Evolutionary conservation across 495 filamentous ascomycete species (phyloP), one percentile per base, ranked within the genome.

Genomic region (Penicillium malachiteum): DNA sequence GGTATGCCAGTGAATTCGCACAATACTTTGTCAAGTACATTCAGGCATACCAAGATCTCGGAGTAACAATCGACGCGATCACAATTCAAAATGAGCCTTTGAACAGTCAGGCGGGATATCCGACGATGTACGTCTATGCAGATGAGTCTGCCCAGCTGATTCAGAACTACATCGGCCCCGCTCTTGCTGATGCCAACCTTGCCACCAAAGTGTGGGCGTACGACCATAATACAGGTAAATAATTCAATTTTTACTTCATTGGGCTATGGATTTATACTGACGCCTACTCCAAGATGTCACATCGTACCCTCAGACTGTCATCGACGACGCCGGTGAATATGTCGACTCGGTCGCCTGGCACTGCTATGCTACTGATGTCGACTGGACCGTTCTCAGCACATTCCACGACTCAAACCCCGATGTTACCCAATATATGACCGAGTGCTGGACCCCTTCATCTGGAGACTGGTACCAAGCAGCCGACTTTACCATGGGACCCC

Each of bases 21-120:
- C 64, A 82, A 51, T 84, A 84, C 64, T 84, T 83, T 50, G 75
- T 79, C 33, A 78, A 78, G 61, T 84, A 84, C 58, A 72, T 84
- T 40, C 71, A 84, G 49, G 77, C 80, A 3, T 84, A 70, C 57
- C 52, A 65, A 31, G 53, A 57, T 5, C 61, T 67, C 7, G 81
- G 80, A 0, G 76, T 71, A 8, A 67, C 54, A 9, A 67, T 84
- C 45, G 76, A 84, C 44, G 81, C 79, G 11, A 77, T 84, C 55
- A 81, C 77, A 17, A 73, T 83, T 39, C 78, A 83, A 57, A 84
- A 84, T 54, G 81, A 84, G 62, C 81, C 81, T 2, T 62, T 84
- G 35, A 81, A 82, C 62, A 79, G 69, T 53, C 73, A 80, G 50
- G 67, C 71, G 0, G 75, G 74, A n/a, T 78, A 79, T 42, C 80